These are phyloP conservation scores for Gynochthodes officinalis DNA, from an alignment of 257 asterid species.

Conservation along the genomic window DNA sequence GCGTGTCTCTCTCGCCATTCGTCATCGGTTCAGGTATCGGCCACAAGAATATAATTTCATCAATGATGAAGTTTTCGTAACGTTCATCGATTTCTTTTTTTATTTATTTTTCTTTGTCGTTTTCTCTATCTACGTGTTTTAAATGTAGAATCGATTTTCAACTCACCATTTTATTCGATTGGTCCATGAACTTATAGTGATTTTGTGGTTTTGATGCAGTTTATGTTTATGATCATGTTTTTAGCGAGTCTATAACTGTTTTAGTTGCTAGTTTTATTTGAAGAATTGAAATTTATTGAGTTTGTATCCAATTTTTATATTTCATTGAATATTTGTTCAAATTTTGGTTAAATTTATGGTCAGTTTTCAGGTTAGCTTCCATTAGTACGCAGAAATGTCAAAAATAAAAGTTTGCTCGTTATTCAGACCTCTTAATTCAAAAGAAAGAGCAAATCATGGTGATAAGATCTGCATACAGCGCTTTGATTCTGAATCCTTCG, in stretches of 20 bases:
- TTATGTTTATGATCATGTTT: too few relatives aligned
- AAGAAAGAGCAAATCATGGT: constrained; percentile 63
- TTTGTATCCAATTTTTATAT: not conserved
- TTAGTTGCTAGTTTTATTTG: not conserved
- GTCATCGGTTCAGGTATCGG: not conserved
- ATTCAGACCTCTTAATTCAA: constrained; percentile 71
- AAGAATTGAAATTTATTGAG: not conserved
- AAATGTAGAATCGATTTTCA: not conserved
- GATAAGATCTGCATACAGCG: constrained; percentile 50
- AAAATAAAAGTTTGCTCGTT: constrained; percentile 65
- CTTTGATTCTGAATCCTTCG: constrained; percentile 54
- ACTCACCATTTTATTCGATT: not conserved
- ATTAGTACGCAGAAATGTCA: constrained; percentile 36
- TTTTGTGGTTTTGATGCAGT: not conserved
- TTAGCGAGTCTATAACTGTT: not conserved
- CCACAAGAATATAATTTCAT: not conserved
- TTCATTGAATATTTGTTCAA: not conserved
- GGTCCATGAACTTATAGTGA: not conserved
- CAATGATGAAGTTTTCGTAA: not conserved
- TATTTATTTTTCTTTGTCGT: too few relatives aligned
- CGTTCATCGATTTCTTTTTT: not conserved
- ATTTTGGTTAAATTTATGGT: not conserved
- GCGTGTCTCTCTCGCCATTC: not conserved
- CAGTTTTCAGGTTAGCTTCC: not conserved
- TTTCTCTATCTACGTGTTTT: not conserved